phyloP scores from a whole-genome alignment of 495 filamentous ascomycete genomes.

The Lasiosphaeris hirsuta region DNA sequence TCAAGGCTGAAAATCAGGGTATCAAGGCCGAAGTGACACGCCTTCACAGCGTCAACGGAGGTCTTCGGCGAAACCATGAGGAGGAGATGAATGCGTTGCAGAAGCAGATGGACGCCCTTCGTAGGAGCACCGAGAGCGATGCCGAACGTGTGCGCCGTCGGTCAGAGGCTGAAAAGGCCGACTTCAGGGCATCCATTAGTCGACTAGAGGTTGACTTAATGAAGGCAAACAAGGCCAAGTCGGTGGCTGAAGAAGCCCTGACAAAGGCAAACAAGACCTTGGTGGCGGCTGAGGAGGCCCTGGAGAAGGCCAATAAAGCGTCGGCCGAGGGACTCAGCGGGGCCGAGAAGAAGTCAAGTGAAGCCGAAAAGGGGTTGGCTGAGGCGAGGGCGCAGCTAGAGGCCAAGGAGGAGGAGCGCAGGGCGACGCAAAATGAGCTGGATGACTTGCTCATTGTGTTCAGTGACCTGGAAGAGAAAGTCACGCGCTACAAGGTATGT shows the following conservation, averaged over 20 bases:
- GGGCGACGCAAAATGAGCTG: slow-evolving; percentile 63
- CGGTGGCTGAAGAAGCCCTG: slow-evolving; percentile 26
- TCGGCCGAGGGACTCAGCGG: slow-evolving; percentile 7
- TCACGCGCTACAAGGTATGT: slow-evolving; percentile 73
- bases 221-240: slow-evolving; percentile 55
- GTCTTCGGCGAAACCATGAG: slow-evolving; percentile 67
- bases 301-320: slow-evolving; percentile 8
- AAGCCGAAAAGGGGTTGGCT: slow-evolving; percentile 9
- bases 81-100: slow-evolving; percentile 42
- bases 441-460: slow-evolving; percentile 87
- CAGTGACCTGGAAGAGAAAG: slow-evolving; percentile 85
- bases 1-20: too few relatives aligned
- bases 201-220: slow-evolving; percentile 58
- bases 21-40: slow-evolving; percentile 60
- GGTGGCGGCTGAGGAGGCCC: slow-evolving; percentile 8
- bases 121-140: slow-evolving; percentile 39
- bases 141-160: slow-evolving; percentile 29
- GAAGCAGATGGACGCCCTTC: slow-evolving; percentile 36
- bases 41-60: slow-evolving; percentile 67
- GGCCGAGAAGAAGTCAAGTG: slow-evolving; percentile 6
- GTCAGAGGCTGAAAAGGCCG: slow-evolving; percentile 58
- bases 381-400: slow-evolving; percentile 36
- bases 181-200: slow-evolving; percentile 57
- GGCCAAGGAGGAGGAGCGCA: slow-evolving; percentile 62
- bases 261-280: slow-evolving; percentile 4